Evolutionary conservation across 2,329 filamentous ascomycete genomes (phyloP).

Genomic region (Aspergillus felis): DNA sequence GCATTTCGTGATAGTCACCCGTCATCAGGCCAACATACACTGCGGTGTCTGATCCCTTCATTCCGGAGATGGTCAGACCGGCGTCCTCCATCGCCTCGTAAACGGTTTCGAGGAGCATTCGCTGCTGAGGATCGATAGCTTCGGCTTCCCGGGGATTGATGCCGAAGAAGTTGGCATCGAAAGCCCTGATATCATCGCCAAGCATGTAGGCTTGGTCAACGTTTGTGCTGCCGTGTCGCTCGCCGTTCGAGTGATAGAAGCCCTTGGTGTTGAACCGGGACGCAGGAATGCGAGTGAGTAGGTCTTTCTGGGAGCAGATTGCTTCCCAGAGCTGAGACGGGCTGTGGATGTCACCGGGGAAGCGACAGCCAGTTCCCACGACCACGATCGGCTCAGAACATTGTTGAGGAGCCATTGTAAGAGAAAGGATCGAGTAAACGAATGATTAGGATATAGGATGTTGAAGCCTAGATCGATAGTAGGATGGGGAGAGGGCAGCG

Average conservation of each 20-base stretch:
- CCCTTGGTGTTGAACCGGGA: background rate
- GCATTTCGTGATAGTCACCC: conserved; percentile 19
- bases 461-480: too few species aligned
- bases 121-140: conserved; percentile 32
- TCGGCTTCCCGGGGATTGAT: conserved; percentile 19
- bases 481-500: too few species aligned
- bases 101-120: conserved; percentile 30
- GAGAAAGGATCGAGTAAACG: too few species aligned
- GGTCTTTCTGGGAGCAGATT: conserved; percentile 26
- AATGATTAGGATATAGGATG: too few species aligned
- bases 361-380: conserved; percentile 32
- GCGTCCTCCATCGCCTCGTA: conserved; percentile 36
- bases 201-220: background rate
- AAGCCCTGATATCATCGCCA: background rate
- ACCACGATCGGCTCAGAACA: conserved; percentile 21
- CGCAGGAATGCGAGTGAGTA: conserved; percentile 13
- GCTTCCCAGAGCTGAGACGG: conserved; percentile 30
- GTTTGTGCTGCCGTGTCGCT: background rate
- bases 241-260: background rate
- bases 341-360: conserved; percentile 25
- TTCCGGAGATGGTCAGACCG: conserved; percentile 9
- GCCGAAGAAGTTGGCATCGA: conserved; percentile 23
- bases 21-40: conserved; percentile 21
- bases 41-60: conserved; percentile 20
- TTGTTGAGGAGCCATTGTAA: too few species aligned